Evolutionary conservation across 2,329 filamentous ascomycete genomes (phyloP).

Genomic region (Colletotrichum gigasporum): DNA sequence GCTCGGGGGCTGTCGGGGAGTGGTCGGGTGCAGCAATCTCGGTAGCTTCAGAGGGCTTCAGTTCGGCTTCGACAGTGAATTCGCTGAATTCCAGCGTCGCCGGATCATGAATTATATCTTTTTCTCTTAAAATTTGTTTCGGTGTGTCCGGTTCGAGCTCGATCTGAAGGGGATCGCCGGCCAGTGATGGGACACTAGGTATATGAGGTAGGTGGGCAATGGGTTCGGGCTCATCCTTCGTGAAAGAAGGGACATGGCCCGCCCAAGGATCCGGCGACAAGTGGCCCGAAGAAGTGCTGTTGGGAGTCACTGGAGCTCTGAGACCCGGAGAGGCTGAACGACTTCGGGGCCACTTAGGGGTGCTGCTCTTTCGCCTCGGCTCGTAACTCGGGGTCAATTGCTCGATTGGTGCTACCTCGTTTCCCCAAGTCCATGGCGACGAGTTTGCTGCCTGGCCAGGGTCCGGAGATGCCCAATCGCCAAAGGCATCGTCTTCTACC

Average conservation of each 20-base stretch:
- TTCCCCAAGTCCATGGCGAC: constrained; percentile 23
- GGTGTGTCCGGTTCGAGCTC: constrained; percentile 6
- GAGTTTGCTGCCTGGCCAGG: constrained; percentile 34
- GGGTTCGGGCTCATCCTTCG: constrained; percentile 31
- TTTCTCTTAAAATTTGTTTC: background rate
- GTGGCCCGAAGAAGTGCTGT: constrained; percentile 43
- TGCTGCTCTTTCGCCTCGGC: constrained; percentile 44
- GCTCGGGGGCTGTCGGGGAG: background rate
- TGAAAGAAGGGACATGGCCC: constrained; percentile 40
- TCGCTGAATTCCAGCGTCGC: background rate
- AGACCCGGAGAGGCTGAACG: constrained; percentile 46
- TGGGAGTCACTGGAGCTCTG: constrained; percentile 41
- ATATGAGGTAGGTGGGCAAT: constrained; percentile 28
- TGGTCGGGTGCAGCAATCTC: background rate
- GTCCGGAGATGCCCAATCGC: constrained; percentile 48
- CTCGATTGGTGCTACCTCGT: constrained; percentile 18
- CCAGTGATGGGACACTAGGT: constrained; percentile 33
- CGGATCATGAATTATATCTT: background rate
- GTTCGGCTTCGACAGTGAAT: constrained; percentile 10
- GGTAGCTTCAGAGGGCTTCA: background rate
- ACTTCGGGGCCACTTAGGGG: constrained; percentile 51
- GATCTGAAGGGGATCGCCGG: background rate
- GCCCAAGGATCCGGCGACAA: constrained; percentile 55
- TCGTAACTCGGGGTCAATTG: constrained; percentile 43
- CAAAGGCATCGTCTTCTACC: constrained; percentile 49